These are phyloP conservation scores for Phialocephala subalpina DNA, from an alignment of 2,329 filamentous ascomycete species.

Conservation along the genomic window DNA sequence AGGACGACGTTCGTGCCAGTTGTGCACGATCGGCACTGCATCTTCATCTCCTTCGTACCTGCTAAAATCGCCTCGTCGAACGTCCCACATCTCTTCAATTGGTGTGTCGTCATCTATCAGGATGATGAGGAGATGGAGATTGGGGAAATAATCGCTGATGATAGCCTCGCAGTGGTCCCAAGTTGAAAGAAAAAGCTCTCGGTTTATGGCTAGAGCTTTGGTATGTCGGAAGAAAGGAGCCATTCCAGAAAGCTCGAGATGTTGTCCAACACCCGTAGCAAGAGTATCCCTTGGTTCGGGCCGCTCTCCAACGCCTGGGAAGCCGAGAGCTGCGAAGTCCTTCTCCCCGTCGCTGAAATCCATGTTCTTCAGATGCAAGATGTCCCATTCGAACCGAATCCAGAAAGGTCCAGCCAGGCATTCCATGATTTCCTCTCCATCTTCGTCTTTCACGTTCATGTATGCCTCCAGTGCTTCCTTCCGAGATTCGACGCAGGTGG, in stretches of 20 bases:
- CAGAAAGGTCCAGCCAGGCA: background rate
- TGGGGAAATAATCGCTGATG: background rate
- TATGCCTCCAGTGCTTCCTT: background rate
- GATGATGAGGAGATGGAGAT: background rate
- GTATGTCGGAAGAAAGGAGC: background rate
- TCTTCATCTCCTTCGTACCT: background rate
- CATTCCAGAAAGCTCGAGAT: background rate
- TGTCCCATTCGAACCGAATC: background rate
- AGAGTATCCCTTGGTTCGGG: background rate
- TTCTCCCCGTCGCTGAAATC: background rate
- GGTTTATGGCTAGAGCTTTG: background rate
- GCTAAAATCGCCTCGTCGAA: background rate
- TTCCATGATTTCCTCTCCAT: background rate
- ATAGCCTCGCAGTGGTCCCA: background rate
- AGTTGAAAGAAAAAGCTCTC: background rate
- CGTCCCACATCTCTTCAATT: background rate
- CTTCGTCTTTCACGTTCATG: background rate
- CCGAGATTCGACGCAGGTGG: background rate
- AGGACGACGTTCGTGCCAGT: background rate
- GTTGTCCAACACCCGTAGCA: background rate
- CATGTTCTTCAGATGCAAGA: background rate
- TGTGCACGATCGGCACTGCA: background rate
- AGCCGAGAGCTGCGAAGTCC: background rate
- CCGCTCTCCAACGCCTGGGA: background rate
- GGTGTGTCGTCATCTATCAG: background rate